Base-by-base conservation (phyloP, 202 grass and related monocot genomes). In the Tripidium arundinaceum region DNA sequence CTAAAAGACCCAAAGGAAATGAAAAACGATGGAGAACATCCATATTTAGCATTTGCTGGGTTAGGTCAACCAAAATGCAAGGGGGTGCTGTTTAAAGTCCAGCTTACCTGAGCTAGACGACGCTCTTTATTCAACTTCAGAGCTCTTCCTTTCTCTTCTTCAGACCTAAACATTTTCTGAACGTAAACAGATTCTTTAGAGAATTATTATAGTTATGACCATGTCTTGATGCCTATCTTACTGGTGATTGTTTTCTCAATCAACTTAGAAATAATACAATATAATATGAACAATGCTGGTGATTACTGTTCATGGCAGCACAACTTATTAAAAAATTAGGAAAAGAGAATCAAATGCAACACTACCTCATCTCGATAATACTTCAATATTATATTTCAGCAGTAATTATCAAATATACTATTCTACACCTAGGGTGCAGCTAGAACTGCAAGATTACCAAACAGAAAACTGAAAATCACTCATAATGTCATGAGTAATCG, bases 61-160 rank as follows among this genome's bases (percentile, higher is more conserved):
- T 39, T 11, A 74, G 34, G 31, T 58, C 19, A 74, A 55, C 70
- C 13, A 60, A 59, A 59, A 37, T 39, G 37, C 27, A 34, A 28
- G n/a, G 26, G 36, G 55, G 14, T 27, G 10, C 5, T 61, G 2
- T 50, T 62, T 15, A 15, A 42, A 61, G 16, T 36, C 29, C 29
- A 19, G 5, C 29, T 75, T 29, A 70, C 68, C 13, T 70, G 68
- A 25, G 68, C 68, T 7, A 75, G 34, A 38, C 22, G 72, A 2
- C 29, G 24, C 59, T 75, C 34, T 75, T 25, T 60, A 18, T 41
- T 93, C 75, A 93, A 81, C 75, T 87, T 91, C 41, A 87, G 76
- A 80, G 86, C 88, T 65, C 94, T 79, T 70, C 77, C 91, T 91
- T 97, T 97, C 54, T 91, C 84, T 79, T 88, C 86, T 71, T 78